Base-by-base conservation (phyloP, 225 moss, liverwort and hornwort genomes). In the Ulota crispa region DNA sequence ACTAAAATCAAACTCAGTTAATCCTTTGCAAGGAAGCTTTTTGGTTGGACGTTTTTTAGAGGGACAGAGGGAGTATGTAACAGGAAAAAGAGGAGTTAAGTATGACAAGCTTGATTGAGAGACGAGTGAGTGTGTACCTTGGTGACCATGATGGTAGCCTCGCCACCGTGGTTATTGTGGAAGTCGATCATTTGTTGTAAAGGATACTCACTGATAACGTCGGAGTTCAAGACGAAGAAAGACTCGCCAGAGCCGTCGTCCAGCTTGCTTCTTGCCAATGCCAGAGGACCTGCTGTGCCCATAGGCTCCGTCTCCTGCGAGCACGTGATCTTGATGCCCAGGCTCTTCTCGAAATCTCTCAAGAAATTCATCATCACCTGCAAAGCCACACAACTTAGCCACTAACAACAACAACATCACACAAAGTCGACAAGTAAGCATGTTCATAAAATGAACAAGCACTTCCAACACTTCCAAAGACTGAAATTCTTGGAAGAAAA, bases 301-400 rank as follows among this genome's bases (percentile, higher is more conserved):
- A 95, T 93, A 23, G 95, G 95, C 77, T 95, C 95, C 14, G 84
- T 88, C 84, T 95, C 95, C 86, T 93, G 93, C 19, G 95, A 95
- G 80, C 95, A 95, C 23, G 92, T 82, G 56, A 95, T 95, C 86
- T 93, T 95, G 74, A 93, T 95, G 27, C 86, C 92, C 34, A 95
- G 69, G 80, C 88, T 91, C 31, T 85, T 77, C 81, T 95, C 93
- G 41, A 93, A 95, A 18, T 95, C 93, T 68, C 92, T 79, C 78
- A 95, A 76, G 41, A 95, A 95, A 80, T 83, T 95, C 87, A 93
- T 88, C 95, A 95, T 95, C 11, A 95, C 95, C 95, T 95, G 88
- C 30, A 1, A 1, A 4, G 12, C 32, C 52, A 20, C 71, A 32
- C 53, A 21, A 20, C 52, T 73, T 53, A 9, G 39, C 39, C 9